Percentiles rank a stretch among this genome's conserved stretches.
These are phyloP conservation scores for Pseudopediastrum boryanum DNA, from an alignment of 139 green algal genomes.

Conservation along the genomic window DNA sequence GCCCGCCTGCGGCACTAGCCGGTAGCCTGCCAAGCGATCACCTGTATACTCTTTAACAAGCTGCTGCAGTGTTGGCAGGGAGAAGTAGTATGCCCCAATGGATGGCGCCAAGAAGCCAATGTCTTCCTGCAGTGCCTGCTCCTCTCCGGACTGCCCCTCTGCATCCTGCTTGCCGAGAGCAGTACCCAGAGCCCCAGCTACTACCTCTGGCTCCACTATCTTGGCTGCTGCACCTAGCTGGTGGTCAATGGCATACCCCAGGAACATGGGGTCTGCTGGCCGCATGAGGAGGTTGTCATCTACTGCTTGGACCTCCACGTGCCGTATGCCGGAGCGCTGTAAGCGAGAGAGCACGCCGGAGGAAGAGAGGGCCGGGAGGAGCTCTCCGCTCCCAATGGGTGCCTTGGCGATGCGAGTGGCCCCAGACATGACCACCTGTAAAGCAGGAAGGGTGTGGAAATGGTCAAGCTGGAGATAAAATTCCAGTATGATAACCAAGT, in stretches of 20 bases:
- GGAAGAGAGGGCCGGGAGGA: conserved; percentile 74
- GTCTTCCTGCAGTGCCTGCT: not conserved
- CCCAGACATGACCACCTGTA: too few species aligned
- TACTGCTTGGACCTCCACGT: conserved; percentile 72
- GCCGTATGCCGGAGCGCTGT: conserved; percentile 53
- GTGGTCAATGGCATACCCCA: conserved; percentile 55
- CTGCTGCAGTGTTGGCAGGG: not conserved
- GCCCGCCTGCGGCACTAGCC: conserved; percentile 10
- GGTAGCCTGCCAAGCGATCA: conserved; percentile 8
- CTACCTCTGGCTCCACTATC: conserved; percentile 16
- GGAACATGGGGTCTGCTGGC: conserved; percentile 68
- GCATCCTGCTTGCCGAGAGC: not conserved
- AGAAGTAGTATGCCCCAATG: conserved; percentile 36
- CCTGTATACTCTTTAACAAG: not conserved
- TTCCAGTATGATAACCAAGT: too few species aligned
- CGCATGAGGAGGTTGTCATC: conserved; percentile 76
- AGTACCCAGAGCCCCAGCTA: conserved; percentile 6
- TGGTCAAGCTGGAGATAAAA: too few species aligned
- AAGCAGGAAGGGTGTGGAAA: too few species aligned
- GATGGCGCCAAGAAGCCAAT: conserved; percentile 5
- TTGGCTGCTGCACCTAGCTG: conserved; percentile 38
- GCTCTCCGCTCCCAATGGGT: conserved; percentile 87
- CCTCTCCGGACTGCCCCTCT: not conserved
- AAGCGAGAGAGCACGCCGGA: conserved; percentile 59
- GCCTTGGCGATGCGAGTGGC: conserved; percentile 52